These are phyloP conservation scores for Debaryomyces tyrocola DNA, from an alignment of 805 yeast genomes.

Conservation along the genomic window DNA sequence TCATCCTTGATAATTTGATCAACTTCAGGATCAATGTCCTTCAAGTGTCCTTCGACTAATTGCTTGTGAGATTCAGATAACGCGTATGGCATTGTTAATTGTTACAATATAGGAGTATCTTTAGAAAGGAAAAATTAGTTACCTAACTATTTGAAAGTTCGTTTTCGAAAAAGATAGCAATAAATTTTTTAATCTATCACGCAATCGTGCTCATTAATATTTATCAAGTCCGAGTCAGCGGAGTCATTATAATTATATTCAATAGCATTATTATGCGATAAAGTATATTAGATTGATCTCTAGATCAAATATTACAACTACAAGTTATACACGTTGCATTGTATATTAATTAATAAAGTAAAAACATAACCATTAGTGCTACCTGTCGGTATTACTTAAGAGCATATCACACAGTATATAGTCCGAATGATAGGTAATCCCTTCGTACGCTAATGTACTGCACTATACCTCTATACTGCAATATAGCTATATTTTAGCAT, in stretches of 20 bases:
- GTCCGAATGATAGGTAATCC: too few relatives aligned
- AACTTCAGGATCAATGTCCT: constrained; percentile 83
- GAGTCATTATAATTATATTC: not conserved
- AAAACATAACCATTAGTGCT: not conserved
- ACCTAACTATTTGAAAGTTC: not conserved
- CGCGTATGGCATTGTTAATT: constrained; percentile 41
- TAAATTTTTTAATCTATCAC: not conserved
- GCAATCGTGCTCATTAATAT: not conserved
- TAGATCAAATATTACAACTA: too few relatives aligned
- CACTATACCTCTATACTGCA: not conserved
- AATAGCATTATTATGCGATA: too few relatives aligned
- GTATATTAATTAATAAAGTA: not conserved
- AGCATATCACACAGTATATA: not conserved
- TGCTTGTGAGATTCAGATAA: constrained; percentile 49
- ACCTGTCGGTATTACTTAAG: not conserved
- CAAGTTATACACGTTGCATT: not conserved
- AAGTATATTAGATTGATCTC: too few relatives aligned
- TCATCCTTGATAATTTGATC: constrained; percentile 74
- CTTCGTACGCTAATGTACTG: not conserved
- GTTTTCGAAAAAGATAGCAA: too few relatives aligned
- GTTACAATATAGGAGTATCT: not conserved
- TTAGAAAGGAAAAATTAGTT: not conserved
- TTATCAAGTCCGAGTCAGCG: not conserved
- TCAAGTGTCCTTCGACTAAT: constrained; percentile 60
- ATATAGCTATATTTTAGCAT: not conserved